A percentile compares a stretch with the other conserved stretches of the same genome.
phyloP scores from a whole-genome alignment of 176 grass and related monocot species.

The Metroxylon sagu region DNA sequence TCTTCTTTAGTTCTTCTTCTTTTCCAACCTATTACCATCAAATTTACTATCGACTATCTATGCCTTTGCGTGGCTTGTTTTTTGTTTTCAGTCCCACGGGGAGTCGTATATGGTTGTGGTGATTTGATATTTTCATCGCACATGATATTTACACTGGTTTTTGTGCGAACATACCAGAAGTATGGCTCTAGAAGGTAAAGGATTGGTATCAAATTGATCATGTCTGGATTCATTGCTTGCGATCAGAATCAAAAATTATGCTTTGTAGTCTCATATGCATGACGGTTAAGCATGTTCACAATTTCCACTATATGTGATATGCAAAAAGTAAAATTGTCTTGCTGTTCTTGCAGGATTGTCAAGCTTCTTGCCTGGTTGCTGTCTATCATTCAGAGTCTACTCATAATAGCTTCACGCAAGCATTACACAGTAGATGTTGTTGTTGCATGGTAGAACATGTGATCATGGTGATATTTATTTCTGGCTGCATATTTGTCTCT shows the following conservation, averaged over 20 bases:
- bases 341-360: conserved; percentile 36
- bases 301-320: too few species aligned
- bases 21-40: conserved; percentile 15
- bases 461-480: not conserved
- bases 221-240: too few species aligned
- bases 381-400: conserved; percentile 73
- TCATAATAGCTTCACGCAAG: conserved; percentile 92
- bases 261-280: too few species aligned
- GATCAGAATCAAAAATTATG: too few species aligned
- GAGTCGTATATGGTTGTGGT: conserved; percentile 85
- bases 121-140: conserved; percentile 99
- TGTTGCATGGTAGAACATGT: conserved; percentile 58
- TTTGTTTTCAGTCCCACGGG: conserved; percentile 72
- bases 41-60: not conserved
- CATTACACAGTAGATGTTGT: conserved; percentile 93
- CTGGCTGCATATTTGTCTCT: not conserved
- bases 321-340: too few species aligned
- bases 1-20: not conserved
- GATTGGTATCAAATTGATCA: too few species aligned
- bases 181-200: conserved; percentile 84
- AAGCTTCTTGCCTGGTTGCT: conserved; percentile 75
- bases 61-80: not conserved
- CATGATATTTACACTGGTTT: conserved; percentile 97
- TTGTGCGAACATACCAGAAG: conserved; percentile 83
- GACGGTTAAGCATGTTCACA: too few species aligned